Evolutionary conservation across 306 rosid species (phyloP).

Genomic region (Potentilla sterilis): DNA sequence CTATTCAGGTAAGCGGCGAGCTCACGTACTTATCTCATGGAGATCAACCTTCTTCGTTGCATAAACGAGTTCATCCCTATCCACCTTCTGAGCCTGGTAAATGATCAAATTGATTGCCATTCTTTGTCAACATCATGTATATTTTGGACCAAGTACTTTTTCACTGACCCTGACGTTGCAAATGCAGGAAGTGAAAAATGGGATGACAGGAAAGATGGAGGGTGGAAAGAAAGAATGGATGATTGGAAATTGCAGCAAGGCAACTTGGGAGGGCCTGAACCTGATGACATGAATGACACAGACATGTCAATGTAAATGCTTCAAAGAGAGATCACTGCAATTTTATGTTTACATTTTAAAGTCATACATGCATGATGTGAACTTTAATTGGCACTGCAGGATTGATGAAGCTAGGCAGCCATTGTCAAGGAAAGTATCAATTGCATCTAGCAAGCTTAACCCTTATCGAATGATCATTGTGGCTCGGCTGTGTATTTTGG

Average conservation of each 20-base stretch:
- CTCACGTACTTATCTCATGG: constrained; percentile 49
- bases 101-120: background rate
- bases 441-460: constrained; percentile 86
- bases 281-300: constrained; percentile 60
- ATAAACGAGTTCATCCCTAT: constrained; percentile 74
- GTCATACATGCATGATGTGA: background rate
- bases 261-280: constrained; percentile 65
- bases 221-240: constrained; percentile 67
- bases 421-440: constrained; percentile 86
- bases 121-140: background rate
- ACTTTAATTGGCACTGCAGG: constrained; percentile 44
- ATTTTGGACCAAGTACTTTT: background rate
- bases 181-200: constrained; percentile 60
- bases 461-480: constrained; percentile 97
- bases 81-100: constrained; percentile 67
- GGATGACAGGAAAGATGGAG: constrained; percentile 62
- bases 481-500: constrained; percentile 71
- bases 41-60: constrained; percentile 63
- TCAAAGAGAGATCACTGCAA: background rate
- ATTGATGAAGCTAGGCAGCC: constrained; percentile 92
- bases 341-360: background rate
- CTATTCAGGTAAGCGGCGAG: constrained; percentile 70
- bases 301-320: constrained; percentile 63
- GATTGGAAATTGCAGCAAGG: constrained; percentile 89
- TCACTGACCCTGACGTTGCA: background rate